Evolutionary conservation across 257 asterid species (phyloP).

Genomic region (Anisodus tanguticus): DNA sequence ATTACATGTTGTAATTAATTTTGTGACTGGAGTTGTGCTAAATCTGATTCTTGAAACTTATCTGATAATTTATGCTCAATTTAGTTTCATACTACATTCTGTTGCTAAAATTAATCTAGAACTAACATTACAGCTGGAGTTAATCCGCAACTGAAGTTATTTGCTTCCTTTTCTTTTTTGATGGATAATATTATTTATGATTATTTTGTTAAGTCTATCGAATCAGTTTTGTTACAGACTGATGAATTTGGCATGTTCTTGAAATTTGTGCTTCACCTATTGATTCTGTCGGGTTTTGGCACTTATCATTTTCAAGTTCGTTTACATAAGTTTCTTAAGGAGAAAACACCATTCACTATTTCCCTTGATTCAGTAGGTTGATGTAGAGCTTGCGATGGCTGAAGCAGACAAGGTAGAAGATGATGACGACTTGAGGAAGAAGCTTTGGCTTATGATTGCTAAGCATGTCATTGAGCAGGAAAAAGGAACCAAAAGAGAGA

Average conservation of each 20-base stretch:
- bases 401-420: constrained; percentile 99
- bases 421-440: constrained; percentile 94
- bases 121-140: constrained; percentile 15
- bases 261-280: constrained; percentile 15
- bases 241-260: not conserved
- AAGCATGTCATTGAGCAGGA: constrained; percentile 95
- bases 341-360: constrained; percentile 20
- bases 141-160: not conserved
- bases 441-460: constrained; percentile 98
- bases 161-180: constrained; percentile 7
- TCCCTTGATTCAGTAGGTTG: constrained; percentile 57
- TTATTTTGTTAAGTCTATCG: not conserved
- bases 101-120: not conserved
- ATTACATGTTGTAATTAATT: not conserved
- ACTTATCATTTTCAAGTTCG: not conserved
- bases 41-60: not conserved
- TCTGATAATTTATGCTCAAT: not conserved
- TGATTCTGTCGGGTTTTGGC: not conserved
- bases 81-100: not conserved
- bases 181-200: not conserved
- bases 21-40: not conserved
- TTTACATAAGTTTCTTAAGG: not conserved
- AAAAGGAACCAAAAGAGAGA: constrained; percentile 97
- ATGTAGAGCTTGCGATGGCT: constrained; percentile 98
- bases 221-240: not conserved